phyloP scores from a whole-genome alignment of 1,284 basidiomycete species.

The Polyporus tsugae region DNA sequence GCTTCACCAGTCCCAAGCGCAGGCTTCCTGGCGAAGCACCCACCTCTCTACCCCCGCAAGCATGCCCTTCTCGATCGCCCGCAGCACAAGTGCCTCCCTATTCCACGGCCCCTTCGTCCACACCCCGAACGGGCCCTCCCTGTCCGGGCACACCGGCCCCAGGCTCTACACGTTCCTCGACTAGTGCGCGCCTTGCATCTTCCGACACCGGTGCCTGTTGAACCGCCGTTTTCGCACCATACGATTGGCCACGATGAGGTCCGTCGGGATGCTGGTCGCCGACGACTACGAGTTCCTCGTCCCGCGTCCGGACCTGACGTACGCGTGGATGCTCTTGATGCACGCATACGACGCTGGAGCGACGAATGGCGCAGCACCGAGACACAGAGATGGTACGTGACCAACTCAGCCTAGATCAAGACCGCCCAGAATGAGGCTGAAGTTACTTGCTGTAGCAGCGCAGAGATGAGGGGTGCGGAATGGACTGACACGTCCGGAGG shows the following conservation, averaged over 20 bases:
- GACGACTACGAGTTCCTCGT: slow-evolving; percentile 78
- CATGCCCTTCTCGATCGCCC: slow-evolving; percentile 62
- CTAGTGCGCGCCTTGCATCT: slow-evolving; percentile 14
- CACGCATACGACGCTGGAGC: slow-evolving; percentile 83
- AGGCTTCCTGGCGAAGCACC: slow-evolving; percentile 30
- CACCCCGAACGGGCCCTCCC: slow-evolving; percentile 63
- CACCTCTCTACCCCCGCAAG: slow-evolving; percentile 55
- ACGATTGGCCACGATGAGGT: slow-evolving; percentile 87
- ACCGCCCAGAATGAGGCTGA: background rate
- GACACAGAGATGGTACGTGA: slow-evolving; percentile 77
- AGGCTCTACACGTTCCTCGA: slow-evolving; percentile 14
- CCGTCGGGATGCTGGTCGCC: slow-evolving; percentile 94
- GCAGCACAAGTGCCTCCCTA: slow-evolving; percentile 64
- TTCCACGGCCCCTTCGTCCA: slow-evolving; percentile 78
- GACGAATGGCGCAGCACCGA: slow-evolving; percentile 84
- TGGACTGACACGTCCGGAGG: slow-evolving; percentile 65
- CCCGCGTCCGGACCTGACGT: slow-evolving; percentile 68
- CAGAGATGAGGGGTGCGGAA: slow-evolving; percentile 1
- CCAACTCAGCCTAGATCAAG: slow-evolving; percentile 78
- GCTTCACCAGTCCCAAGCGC: slow-evolving; percentile 16
- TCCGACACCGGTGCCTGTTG: background rate
- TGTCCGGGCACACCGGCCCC: slow-evolving; percentile 3
- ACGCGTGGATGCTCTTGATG: slow-evolving; percentile 69
- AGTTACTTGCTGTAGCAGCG: too few species aligned
- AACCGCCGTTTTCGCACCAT: slow-evolving; percentile 48